Conservation (phyloP, 2,329 filamentous ascomycete species). For the Monosporascus cannonballus region DNA sequence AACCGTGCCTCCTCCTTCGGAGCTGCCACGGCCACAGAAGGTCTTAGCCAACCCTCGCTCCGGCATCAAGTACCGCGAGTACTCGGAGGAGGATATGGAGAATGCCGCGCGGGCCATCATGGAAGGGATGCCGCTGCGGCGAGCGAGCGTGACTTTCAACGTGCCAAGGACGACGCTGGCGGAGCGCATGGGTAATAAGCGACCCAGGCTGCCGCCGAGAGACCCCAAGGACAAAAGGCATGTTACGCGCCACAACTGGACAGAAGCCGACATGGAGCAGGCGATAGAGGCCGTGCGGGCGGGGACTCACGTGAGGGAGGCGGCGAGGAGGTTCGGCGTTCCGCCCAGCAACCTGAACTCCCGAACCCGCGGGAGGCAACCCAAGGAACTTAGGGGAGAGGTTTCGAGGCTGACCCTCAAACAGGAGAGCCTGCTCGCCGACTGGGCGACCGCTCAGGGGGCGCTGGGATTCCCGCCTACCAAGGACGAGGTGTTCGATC, state of each 20-base stretch:
- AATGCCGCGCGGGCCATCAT: constrained; percentile 11
- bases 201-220: constrained; percentile 9
- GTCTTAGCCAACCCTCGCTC: constrained; percentile 1
- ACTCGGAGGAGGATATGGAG: constrained; percentile 15
- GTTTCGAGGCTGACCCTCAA: constrained; percentile 14
- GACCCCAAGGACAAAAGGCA: constrained; percentile 4
- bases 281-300: constrained; percentile 13
- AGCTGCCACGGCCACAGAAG: background rate
- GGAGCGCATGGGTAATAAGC: constrained; percentile 11
- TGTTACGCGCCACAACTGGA: constrained; percentile 14
- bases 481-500: constrained; percentile 18
- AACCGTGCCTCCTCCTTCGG: background rate
- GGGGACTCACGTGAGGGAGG: constrained; percentile 10
- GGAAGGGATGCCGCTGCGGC: constrained; percentile 16
- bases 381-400: constrained; percentile 13
- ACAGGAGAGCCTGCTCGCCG: constrained; percentile 19
- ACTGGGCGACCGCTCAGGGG: constrained; percentile 18
- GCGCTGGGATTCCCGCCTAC: constrained; percentile 17
- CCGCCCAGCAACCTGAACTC: constrained; percentile 19
- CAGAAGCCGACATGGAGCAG: constrained; percentile 15
- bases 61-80: constrained; percentile 17
- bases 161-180: constrained; percentile 19
- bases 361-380: constrained; percentile 11
- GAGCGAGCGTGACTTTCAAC: constrained; percentile 13
- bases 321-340: constrained; percentile 17